phyloP scores from a whole-genome alignment of 495 filamentous ascomycete species.

The Hypomontagnella monticulosa region DNA sequence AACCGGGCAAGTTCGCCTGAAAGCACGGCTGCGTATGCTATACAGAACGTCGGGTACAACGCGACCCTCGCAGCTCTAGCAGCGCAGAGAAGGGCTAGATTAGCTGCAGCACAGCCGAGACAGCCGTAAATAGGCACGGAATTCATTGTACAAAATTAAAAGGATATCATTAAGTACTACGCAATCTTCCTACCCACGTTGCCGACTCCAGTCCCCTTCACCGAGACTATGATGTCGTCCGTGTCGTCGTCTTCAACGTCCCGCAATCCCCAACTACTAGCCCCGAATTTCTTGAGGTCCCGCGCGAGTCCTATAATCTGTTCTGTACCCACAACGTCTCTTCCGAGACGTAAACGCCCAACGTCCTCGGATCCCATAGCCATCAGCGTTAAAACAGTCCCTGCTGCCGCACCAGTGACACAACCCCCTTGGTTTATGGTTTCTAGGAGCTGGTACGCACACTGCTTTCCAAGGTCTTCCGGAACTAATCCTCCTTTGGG shows the following conservation, averaged over 20 bases:
- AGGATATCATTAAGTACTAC: conserved; percentile 57
- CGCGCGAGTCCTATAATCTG: conserved; percentile 79
- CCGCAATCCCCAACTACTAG: conserved; percentile 86
- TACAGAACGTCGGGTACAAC: conserved; percentile 61
- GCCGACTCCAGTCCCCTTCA: conserved; percentile 93
- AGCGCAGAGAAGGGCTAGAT: conserved; percentile 54
- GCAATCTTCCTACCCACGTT: conserved; percentile 96
- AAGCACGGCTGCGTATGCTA: conserved; percentile 58
- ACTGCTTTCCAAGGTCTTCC: conserved; percentile 88
- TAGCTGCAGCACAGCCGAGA: conserved; percentile 41
- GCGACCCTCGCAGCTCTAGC: conserved; percentile 58
- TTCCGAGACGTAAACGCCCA: conserved; percentile 66
- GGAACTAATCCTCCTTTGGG: conserved; percentile 81
- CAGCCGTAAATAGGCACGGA: conserved; percentile 36
- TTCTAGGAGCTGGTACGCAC: conserved; percentile 90
- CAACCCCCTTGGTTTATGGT: conserved; percentile 83
- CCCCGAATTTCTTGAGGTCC: conserved; percentile 85
- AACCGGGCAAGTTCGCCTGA: conserved; percentile 58
- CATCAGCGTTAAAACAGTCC: conserved; percentile 86
- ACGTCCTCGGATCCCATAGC: conserved; percentile 86
- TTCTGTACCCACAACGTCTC: conserved; percentile 81
- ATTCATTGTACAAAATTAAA: conserved; percentile 42
- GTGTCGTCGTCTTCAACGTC: conserved; percentile 69
- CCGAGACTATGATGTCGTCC: conserved; percentile 82
- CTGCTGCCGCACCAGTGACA: conserved; percentile 72